phyloP scores from a whole-genome alignment of 169 alveolate genomes.

The Plasmodium gallinaceum region DNA sequence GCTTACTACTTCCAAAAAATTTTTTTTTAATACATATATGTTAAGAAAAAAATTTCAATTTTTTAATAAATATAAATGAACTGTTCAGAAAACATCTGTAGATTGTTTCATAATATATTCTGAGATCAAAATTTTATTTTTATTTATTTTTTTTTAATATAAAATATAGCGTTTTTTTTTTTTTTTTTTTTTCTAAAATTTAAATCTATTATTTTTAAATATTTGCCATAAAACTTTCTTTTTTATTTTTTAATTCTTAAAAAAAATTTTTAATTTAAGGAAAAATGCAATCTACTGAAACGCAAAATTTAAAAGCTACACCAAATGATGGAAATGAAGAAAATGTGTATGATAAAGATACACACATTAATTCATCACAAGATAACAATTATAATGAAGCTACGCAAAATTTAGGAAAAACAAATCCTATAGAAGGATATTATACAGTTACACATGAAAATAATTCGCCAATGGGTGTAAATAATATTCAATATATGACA shows the following conservation, averaged over 20 bases:
- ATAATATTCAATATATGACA: slow-evolving; percentile 55
- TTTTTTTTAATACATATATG: neutral
- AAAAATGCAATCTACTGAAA: slow-evolving; percentile 48
- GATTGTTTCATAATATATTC: neutral
- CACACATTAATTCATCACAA: slow-evolving; percentile 27
- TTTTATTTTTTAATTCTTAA: slow-evolving; percentile 21
- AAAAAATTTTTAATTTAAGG: slow-evolving; percentile 25
- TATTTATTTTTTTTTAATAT: slow-evolving; percentile 24
- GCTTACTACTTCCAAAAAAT: slow-evolving; percentile 3
- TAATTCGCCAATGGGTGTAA: slow-evolving; percentile 38
- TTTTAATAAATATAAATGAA: neutral
- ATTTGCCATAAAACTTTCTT: neutral
- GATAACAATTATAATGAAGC: slow-evolving; percentile 50
- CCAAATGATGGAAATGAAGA: slow-evolving; percentile 42
- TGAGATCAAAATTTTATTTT: slow-evolving; percentile 40
- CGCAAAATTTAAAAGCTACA: slow-evolving; percentile 47
- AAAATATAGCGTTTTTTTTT: slow-evolving; percentile 9
- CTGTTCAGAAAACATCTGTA: slow-evolving; percentile 55
- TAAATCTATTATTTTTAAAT: slow-evolving; percentile 11
- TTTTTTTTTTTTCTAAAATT: slow-evolving; percentile 6
- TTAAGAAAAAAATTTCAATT: slow-evolving; percentile 5
- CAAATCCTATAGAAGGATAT: slow-evolving; percentile 47
- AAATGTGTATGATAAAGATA: slow-evolving; percentile 17
- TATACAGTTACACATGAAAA: slow-evolving; percentile 62
- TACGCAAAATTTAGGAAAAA: slow-evolving; percentile 16